Evolutionary conservation across 31 red algal species (phyloP).

Genomic region (Bonnemaisonia californica): DNA sequence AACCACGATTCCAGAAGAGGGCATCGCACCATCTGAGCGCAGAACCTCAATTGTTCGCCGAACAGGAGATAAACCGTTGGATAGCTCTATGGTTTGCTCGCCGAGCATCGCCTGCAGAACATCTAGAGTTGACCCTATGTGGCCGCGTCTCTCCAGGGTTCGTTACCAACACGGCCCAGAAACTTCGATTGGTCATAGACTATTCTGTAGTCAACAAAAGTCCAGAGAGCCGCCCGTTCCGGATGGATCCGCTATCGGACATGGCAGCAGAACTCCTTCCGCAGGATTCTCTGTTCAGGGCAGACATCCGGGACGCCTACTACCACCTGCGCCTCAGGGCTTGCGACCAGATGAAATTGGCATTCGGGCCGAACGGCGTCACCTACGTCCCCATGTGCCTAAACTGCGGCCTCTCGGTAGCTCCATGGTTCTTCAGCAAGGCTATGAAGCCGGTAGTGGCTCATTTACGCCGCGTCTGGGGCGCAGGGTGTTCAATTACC

Average conservation of each 20-base stretch:
- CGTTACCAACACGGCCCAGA: neutral
- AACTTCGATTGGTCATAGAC: conserved; percentile 5
- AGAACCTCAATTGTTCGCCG: neutral
- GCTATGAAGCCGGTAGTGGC: conserved; percentile 20
- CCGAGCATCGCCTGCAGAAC: neutral
- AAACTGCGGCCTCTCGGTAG: conserved; percentile 29
- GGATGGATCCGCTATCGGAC: too few species aligned
- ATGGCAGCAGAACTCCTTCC: too few species aligned
- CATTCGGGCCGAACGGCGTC: neutral
- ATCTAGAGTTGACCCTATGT: neutral
- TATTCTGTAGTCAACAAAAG: neutral
- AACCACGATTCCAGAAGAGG: neutral
- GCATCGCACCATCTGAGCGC: neutral
- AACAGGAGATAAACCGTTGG: neutral
- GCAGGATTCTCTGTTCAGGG: too few species aligned
- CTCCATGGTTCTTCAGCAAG: conserved; percentile 36
- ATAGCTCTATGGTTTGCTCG: neutral
- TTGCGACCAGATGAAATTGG: conserved; percentile 10
- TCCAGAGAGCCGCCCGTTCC: too few species aligned
- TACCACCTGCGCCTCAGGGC: conserved; percentile 30
- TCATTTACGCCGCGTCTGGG: conserved; percentile 1
- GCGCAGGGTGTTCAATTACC: conserved; percentile 36
- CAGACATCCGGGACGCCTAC: conserved; percentile 35
- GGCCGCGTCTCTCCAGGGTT: neutral
- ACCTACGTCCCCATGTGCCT: conserved; percentile 41